Evolutionary conservation across 1,139 yeast species (phyloP).

Genomic region (Debaryomyces singareniensis): DNA sequence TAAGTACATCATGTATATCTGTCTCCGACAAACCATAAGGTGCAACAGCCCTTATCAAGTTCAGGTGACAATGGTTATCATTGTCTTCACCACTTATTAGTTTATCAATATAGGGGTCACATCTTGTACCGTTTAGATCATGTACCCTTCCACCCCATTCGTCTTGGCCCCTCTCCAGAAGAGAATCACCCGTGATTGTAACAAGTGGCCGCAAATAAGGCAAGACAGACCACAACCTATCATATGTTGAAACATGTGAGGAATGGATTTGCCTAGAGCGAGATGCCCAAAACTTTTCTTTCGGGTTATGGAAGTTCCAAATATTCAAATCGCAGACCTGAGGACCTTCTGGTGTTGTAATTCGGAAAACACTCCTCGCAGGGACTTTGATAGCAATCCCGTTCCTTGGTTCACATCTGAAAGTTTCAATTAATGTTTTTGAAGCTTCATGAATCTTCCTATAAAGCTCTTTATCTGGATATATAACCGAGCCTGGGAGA

Average conservation of each 20-base stretch:
- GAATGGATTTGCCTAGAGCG: slow-evolving; percentile 61
- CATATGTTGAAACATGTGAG: slow-evolving; percentile 59
- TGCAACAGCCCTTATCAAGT: slow-evolving; percentile 50
- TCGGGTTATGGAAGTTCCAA: slow-evolving; percentile 55
- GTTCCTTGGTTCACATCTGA: slow-evolving; percentile 45
- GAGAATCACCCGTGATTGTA: slow-evolving; percentile 57
- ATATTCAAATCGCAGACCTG: slow-evolving; percentile 66
- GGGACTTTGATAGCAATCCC: slow-evolving; percentile 60
- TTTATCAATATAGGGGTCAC: slow-evolving; percentile 65
- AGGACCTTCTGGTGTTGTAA: slow-evolving; percentile 63
- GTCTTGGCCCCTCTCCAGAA: slow-evolving; percentile 44
- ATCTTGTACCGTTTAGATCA: slow-evolving; percentile 61
- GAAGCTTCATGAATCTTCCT: slow-evolving; percentile 36
- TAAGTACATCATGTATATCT: slow-evolving; percentile 64
- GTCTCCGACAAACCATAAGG: slow-evolving; percentile 58
- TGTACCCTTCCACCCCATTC: slow-evolving; percentile 65
- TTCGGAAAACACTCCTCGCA: slow-evolving; percentile 50
- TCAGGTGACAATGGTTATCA: slow-evolving; percentile 64
- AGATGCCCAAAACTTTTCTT: slow-evolving; percentile 66
- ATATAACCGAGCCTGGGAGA: slow-evolving; percentile 45
- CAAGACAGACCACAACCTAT: slow-evolving; percentile 58
- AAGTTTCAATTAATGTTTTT: slow-evolving; percentile 28
- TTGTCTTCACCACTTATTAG: slow-evolving; percentile 58
- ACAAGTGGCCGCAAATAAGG: slow-evolving; percentile 60
- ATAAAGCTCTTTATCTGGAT: slow-evolving; percentile 45